Base-by-base conservation (phyloP, 2,329 filamentous ascomycete genomes). In the Neurospora sp. region DNA sequence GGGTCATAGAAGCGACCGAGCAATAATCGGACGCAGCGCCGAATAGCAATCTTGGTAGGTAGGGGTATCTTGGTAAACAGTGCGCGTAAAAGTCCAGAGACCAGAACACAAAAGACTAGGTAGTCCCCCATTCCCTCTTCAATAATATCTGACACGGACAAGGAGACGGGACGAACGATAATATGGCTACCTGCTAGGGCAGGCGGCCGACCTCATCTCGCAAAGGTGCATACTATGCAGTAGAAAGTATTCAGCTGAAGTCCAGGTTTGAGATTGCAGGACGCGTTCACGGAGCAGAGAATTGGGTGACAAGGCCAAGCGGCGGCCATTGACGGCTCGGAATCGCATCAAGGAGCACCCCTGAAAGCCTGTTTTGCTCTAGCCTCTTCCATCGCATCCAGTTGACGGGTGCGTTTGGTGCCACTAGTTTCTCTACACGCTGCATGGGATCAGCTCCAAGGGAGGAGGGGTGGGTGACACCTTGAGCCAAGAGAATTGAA, bases 221-320 rank as follows among this genome's bases (percentile, higher is more conserved):
- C 70, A 72, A 66, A 43, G 71, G 66, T 73, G 72, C 72, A 74
- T 70, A 28, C 28, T 28, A 28, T 28, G 28, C 28, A 28, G 28
- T 28, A 52, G 67, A 69, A 67, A 68, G 38, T 43, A 38, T 69
- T 73, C 74, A 75, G 74, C 74, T 75, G 74, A 74, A 67, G 72
- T 52, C 70, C 65, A 67, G 71, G 69, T 66, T 69, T 72, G 57
- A 70, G 69, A 71, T 73, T 72, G 41, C 72, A 72, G 71, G 72
- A 69, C 43, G 37, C 67, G 66, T 69, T 71, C 67, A 68, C 57
- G 38, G 66, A 62, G 69, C 41, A 46, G 36, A 67, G 33, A 66
- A 37, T 71, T 71, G 71, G 71, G 65, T 69, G 68, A 66, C 28
- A 68, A 38, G 70, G 69, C 65, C 43, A 67, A 19, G 8, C 36